phyloP scores from a whole-genome alignment of 176 grass and related monocot species.

The Coix lacrymajobi region DNA sequence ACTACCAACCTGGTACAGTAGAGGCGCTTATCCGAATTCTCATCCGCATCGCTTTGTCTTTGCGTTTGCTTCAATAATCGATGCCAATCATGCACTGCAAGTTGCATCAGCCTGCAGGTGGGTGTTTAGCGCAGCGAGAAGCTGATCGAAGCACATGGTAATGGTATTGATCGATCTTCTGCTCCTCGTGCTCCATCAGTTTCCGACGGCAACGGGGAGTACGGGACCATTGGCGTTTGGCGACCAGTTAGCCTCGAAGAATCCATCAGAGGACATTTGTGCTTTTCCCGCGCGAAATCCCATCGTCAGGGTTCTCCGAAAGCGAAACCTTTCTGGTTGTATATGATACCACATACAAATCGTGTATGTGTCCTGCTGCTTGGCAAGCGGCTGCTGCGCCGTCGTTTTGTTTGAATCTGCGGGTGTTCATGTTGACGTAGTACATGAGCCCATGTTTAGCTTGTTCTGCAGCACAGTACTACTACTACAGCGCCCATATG shows the following conservation, averaged over 20 bases:
- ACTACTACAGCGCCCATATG: no score
- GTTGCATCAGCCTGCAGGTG: not conserved
- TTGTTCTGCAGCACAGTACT: no score
- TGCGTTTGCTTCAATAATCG: not conserved
- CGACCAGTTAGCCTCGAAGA: not conserved
- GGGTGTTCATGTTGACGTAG: not conserved
- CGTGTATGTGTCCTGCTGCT: not conserved
- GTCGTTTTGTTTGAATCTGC: not conserved
- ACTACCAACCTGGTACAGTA: not conserved
- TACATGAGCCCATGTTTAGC: no score
- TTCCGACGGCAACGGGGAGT: not conserved
- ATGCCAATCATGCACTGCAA: not conserved
- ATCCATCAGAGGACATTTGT: not conserved
- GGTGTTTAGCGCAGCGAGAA: not conserved
- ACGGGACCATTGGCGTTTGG: not conserved
- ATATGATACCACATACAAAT: no score
- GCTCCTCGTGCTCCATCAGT: not conserved
- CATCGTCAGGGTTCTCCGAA: not conserved
- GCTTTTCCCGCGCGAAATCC: not conserved
- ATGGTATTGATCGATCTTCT: not conserved
- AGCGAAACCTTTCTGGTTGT: not conserved
- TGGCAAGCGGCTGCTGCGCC: not conserved
- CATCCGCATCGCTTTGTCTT: not conserved
- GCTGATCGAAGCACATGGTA: not conserved
- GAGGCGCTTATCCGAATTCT: constrained; percentile 3